Percentiles rank a stretch among this genome's conserved stretches.
These are phyloP conservation scores for Euphrasia confusa DNA, from an alignment of 257 asterid genomes.

Conservation along the genomic window DNA sequence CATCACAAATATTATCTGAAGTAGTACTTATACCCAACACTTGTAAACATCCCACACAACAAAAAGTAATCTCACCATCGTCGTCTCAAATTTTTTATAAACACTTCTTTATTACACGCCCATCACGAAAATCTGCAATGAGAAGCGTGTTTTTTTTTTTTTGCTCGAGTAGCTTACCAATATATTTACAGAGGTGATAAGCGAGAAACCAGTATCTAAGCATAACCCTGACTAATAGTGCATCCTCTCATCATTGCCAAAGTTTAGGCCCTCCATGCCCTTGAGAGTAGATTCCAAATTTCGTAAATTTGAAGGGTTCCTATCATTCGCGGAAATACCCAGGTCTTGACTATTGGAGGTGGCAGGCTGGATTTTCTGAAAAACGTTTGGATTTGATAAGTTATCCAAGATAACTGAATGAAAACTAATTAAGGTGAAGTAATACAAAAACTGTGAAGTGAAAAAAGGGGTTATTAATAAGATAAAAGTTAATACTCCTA, in stretches of 20 bases:
- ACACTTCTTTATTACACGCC: no score
- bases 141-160: background rate
- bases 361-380: constrained; percentile 41
- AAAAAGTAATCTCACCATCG: constrained; percentile 23
- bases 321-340: constrained; percentile 34
- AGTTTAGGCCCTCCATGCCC: constrained; percentile 74
- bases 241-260: constrained; percentile 59
- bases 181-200: constrained; percentile 38
- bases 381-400: constrained; percentile 37
- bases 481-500: no score
- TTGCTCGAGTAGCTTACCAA: constrained; percentile 21
- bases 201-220: constrained; percentile 8
- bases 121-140: constrained; percentile 16
- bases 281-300: constrained; percentile 63
- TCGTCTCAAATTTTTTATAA: constrained; percentile 10
- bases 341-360: no score
- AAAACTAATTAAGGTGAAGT: no score
- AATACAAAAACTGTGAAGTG: no score
- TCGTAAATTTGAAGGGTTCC: constrained; percentile 42
- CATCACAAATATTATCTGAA: constrained; percentile 17
- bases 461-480: no score
- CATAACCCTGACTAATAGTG: constrained; percentile 35
- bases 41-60: constrained; percentile 17
- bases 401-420: no score
- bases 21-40: constrained; percentile 18